phyloP scores from a whole-genome alignment of 2,329 filamentous ascomycete genomes.

The Trichoderma brevicompactum region DNA sequence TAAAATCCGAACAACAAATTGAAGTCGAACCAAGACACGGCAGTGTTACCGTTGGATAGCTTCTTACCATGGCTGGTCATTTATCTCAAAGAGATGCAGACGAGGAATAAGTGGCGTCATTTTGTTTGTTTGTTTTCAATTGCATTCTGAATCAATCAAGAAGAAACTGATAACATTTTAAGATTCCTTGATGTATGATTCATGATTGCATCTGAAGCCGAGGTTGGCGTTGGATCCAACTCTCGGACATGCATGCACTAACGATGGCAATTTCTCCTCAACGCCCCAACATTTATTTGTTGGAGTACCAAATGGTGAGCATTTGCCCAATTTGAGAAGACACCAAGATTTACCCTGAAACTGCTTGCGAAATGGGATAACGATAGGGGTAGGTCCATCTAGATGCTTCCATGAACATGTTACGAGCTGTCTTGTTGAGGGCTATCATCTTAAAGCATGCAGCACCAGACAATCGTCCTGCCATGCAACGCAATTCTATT shows the following conservation, averaged over 20 bases:
- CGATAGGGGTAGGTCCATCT: no score
- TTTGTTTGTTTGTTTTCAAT: background rate
- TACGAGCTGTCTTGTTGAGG: no score
- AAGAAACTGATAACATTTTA: background rate
- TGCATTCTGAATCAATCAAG: background rate
- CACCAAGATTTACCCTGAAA: no score
- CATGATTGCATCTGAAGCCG: constrained; percentile 2
- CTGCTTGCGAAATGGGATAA: no score
- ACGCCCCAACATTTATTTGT: constrained; percentile 7
- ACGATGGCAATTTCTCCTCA: background rate
- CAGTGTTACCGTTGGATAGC: background rate
- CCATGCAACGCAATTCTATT: no score
- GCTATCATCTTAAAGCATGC: no score
- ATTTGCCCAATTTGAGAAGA: background rate
- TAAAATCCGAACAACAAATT: background rate
- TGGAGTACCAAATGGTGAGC: background rate
- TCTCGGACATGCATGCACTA: background rate
- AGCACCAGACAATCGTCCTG: no score
- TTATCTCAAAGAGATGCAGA: constrained; percentile 69
- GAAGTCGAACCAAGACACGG: background rate
- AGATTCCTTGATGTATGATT: background rate
- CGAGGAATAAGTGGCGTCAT: constrained; percentile 60
- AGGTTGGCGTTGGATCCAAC: background rate
- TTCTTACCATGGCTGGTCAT: constrained; percentile 66
- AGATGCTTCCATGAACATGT: no score